Base-by-base conservation (phyloP, 345 rosid species). In the Reutealis trisperma region DNA sequence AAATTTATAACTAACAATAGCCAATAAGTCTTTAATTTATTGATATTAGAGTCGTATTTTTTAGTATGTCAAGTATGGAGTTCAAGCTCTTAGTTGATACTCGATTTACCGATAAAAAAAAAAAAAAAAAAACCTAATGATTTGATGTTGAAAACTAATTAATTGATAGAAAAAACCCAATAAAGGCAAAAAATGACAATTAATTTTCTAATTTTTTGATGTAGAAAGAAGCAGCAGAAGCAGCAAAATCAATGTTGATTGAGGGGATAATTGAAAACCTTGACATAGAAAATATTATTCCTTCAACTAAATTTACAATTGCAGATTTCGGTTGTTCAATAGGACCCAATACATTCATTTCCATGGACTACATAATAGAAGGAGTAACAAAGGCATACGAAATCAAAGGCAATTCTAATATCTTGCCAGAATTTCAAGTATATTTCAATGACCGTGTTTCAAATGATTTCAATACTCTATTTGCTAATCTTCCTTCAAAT, bases 251-350 rank as follows among this genome's bases (percentile, higher is more conserved):
- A 52, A 13, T n/a, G 49, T 8, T 75, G 59, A 13, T 32, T 47
- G 19, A 8, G 4, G 68, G 58, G 30, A 73, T 73, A 18, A 19
- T 62, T 12, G 76, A 47, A 25, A 45, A 73, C 18, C 60, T 73
- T 45, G 76, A 45, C 5, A 19, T 73, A 30, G 68, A 63, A 47
- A 12, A 47, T 5, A 15, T 8, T 61, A 27, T 27, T 27, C 22
- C 68, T 61, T 25, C 76, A 61, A 73, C 6, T 32, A 1, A 13
- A 13, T 62, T 73, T 13, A 21, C 49, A 2, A 47, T 73, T 73
- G 76, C 69, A 16, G 76, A 73, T 73, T 10, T 73, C 18, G 76
- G 76, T 47, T 73, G 76, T 12, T 62, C 76, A 13, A 73, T 68
- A 9, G 76, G 76, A 30, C 69, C 76, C 8, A 73, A 73, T 19